A percentile compares a stretch with the other conserved stretches of the same genome.
phyloP scores from a whole-genome alignment of 148 eudicot genomes.

The Camellia lanceoleosa region DNA sequence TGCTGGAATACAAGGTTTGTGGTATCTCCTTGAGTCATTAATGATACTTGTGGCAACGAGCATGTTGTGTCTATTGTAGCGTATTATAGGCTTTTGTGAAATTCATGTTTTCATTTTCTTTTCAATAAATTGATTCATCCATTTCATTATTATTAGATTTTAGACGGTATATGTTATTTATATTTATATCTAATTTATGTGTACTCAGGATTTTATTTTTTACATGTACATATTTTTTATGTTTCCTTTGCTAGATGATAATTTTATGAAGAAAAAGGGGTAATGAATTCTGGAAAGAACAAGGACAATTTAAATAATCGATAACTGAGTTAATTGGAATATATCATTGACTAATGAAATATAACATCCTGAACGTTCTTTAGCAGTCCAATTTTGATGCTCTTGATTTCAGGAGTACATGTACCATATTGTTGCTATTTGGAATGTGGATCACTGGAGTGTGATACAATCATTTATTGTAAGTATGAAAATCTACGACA shows the following conservation, averaged over 20 bases:
- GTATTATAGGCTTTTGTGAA: background rate
- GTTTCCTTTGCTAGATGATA: background rate
- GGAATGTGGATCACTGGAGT: background rate
- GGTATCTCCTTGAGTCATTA: background rate
- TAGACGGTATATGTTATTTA: background rate
- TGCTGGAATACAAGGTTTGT: slow-evolving; percentile 73
- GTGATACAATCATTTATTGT: background rate
- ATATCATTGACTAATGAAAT: background rate
- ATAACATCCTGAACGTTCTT: background rate
- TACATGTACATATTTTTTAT: background rate
- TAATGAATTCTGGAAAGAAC: background rate
- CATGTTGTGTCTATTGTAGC: background rate
- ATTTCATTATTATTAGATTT: background rate
- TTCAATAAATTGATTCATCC: background rate
- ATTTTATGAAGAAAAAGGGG: background rate
- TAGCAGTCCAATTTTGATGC: background rate
- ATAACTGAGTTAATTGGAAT: background rate
- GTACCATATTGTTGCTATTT: background rate
- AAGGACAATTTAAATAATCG: background rate
- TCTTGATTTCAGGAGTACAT: slow-evolving; percentile 3
- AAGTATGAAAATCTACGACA: too few relatives aligned
- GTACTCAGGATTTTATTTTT: background rate
- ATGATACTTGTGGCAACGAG: background rate
- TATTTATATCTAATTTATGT: background rate
- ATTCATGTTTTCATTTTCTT: background rate